Conservation (phyloP, 257 asterid genomes). For the Capsicum pubescens region DNA sequence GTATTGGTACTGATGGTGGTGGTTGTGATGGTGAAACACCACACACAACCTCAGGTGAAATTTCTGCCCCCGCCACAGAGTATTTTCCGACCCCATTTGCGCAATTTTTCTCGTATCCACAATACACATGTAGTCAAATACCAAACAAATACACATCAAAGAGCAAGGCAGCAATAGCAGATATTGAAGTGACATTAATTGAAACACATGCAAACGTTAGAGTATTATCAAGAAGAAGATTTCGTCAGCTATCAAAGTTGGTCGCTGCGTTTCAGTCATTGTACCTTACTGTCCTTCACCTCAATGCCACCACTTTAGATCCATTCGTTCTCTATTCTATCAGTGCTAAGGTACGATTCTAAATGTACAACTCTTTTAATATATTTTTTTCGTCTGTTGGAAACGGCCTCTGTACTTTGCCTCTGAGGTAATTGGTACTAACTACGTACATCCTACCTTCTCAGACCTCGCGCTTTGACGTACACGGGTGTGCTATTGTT, state of each 20-base stretch:
- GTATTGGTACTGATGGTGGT: background rate
- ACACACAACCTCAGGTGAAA: background rate
- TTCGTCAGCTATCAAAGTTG: constrained; percentile 75
- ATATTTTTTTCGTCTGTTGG: background rate
- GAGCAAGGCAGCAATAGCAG: constrained; percentile 69
- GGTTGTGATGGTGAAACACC: background rate
- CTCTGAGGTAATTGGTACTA: too few relatives aligned
- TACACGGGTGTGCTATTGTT: too few relatives aligned
- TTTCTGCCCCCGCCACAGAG: background rate
- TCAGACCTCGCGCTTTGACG: too few relatives aligned
- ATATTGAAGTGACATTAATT: constrained; percentile 85
- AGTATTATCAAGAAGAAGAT: constrained; percentile 62
- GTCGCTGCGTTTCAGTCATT: constrained; percentile 73
- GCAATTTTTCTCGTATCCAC: constrained; percentile 80
- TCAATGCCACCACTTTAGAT: constrained; percentile 80
- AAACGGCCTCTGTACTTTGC: too few relatives aligned
- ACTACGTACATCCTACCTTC: too few relatives aligned
- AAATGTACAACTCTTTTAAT: background rate
- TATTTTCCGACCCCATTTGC: constrained; percentile 55
- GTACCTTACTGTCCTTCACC: constrained; percentile 77
- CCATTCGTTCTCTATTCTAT: constrained; percentile 87
- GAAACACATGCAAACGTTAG: constrained; percentile 96
- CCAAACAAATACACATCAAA: constrained; percentile 69
- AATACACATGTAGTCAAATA: constrained; percentile 60
- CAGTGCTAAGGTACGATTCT: constrained; percentile 77